Evolutionary conservation across 805 yeast genomes (phyloP).

Genomic region (Saccharomycopsis olivae): DNA sequence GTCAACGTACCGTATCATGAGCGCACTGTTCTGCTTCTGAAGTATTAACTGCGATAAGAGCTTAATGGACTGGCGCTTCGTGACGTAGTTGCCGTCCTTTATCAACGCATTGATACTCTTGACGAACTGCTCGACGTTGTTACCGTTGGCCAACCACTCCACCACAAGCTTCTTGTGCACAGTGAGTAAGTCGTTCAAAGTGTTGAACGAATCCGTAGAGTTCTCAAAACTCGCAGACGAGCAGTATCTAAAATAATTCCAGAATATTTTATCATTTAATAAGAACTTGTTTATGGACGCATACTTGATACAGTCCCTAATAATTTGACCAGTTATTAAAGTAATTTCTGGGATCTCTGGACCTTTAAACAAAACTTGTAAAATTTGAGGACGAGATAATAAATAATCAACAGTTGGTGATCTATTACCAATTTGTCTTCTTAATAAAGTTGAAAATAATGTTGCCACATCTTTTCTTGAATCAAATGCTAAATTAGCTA

Average conservation of each 20-base stretch:
- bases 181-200: constrained; percentile 60
- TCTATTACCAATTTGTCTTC: constrained; percentile 65
- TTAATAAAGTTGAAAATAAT: constrained; percentile 63
- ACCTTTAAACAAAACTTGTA: constrained; percentile 52
- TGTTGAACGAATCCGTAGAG: constrained; percentile 81
- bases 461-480: constrained; percentile 73
- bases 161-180: constrained; percentile 58
- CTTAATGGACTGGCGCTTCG: constrained; percentile 81
- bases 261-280: constrained; percentile 49
- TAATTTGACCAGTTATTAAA: constrained; percentile 61
- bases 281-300: constrained; percentile 58
- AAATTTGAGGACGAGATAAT: constrained; percentile 51
- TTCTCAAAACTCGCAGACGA: constrained; percentile 74
- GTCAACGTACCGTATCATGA: constrained; percentile 70
- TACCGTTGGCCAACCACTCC: constrained; percentile 47
- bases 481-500: constrained; percentile 75
- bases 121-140: constrained; percentile 49
- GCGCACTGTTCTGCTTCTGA: constrained; percentile 55
- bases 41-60: constrained; percentile 63
- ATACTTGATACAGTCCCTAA: constrained; percentile 76
- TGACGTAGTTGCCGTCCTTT: constrained; percentile 74
- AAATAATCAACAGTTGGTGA: constrained; percentile 85
- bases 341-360: constrained; percentile 71
- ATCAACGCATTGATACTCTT: constrained; percentile 56
- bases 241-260: constrained; percentile 78